Base-by-base conservation (phyloP, 305 asterid genomes). In the Fraxinus xanthoxyloides region DNA sequence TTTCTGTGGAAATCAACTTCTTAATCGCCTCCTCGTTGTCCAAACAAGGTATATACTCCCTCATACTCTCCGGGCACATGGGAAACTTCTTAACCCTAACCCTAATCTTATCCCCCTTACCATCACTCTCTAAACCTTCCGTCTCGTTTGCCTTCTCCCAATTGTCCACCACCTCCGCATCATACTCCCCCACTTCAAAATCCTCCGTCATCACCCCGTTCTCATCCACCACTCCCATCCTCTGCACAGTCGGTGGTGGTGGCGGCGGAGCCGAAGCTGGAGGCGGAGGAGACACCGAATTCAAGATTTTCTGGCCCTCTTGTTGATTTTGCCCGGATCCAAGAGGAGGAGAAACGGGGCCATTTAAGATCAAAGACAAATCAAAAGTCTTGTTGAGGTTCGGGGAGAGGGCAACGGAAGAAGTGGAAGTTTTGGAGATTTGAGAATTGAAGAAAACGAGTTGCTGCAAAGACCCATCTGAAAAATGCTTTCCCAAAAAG, bases 151-250 rank as follows among this genome's bases (percentile, higher is more conserved):
- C 83, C 38, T 81, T 87, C 59, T 84, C 89, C 92, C 89, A 90
- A 85, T 89, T 89, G 81, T 92, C 97, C 73, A 89, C 89, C 85
- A 84, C 84, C 59, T 90, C 93, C 26, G 92, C 90, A 83, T 93
- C 97, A 84, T 90, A 88, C 51, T 89, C 94, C 48, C 97, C 98
- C 72, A 93, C 90, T 84, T 90, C 91, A 86, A 95, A 95, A 80
- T 93, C 84, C 76, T 91, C 89, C 85, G 84, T 84, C 98, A 93
- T 93, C 74, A 84, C 89, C 28, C 95, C 98, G 74, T 87, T 90
- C 91, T 95, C 98, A 82, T 95, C 97, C 90, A 95, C 88, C 84
- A 95, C 91, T 72, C 99, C 98, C 92, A 88, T 91, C 89, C 90
- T 87, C 89, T 93, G 86, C 85, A 92, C 82, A 36, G 84, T 89